These are phyloP conservation scores for Mucor mucedo DNA, from an alignment of 371 early-diverging fungal genomes.

Conservation along the genomic window DNA sequence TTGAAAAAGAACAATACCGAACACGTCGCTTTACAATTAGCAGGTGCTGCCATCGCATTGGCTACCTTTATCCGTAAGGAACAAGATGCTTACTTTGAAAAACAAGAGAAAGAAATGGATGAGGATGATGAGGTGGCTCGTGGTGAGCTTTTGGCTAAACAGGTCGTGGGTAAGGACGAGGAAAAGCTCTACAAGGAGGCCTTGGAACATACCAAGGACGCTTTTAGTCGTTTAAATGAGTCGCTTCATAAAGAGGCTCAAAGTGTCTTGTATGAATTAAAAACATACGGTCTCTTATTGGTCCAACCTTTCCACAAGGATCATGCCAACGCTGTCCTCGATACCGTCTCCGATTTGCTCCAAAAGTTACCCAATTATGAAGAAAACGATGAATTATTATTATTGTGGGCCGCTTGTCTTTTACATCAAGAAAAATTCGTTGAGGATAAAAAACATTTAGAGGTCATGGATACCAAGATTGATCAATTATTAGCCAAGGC, in stretches of 20 bases:
- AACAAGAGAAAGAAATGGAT: conserved; percentile 28
- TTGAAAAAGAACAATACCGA: conserved; percentile 16
- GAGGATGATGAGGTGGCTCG: conserved; percentile 38
- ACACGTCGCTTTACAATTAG: conserved; percentile 16
- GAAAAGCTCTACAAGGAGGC: conserved; percentile 40
- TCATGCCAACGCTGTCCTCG: conserved; percentile 23
- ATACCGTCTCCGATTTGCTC: conserved; percentile 26
- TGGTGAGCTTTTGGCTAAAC: conserved; percentile 38
- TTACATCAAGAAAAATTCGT: conserved; percentile 35
- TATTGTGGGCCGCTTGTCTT: conserved; percentile 41
- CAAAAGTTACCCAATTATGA: conserved; percentile 31
- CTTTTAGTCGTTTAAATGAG: conserved; percentile 11
- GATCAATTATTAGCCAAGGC: conserved; percentile 30
- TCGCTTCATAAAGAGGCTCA: conserved; percentile 23
- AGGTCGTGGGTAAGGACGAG: conserved; percentile 37
- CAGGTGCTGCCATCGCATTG: conserved; percentile 35
- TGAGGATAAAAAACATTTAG: conserved; percentile 19
- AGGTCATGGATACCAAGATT: conserved; percentile 20
- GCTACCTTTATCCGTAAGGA: conserved; percentile 30
- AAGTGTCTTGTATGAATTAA: conserved; percentile 27
- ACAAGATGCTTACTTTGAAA: conserved; percentile 36
- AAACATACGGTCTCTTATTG: conserved; percentile 38
- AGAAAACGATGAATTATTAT: conserved; percentile 30
- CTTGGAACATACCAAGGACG: conserved; percentile 21
- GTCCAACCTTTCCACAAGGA: conserved; percentile 32